These are phyloP conservation scores for Xanthoconium separans DNA, from an alignment of 1,284 basidiomycete species.

Conservation along the genomic window DNA sequence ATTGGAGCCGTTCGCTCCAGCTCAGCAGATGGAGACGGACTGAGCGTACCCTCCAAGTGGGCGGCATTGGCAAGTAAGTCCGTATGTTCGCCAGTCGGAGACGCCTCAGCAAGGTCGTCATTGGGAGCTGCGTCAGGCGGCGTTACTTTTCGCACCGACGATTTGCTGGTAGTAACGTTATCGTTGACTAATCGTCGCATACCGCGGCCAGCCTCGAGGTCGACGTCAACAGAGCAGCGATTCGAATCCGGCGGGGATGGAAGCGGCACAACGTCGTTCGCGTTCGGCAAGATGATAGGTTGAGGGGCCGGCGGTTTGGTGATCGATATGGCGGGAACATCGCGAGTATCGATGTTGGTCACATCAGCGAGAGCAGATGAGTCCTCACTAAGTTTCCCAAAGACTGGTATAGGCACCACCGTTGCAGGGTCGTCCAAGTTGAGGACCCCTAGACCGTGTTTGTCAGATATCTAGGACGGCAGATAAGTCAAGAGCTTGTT, in stretches of 20 bases:
- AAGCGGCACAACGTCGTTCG: constrained; percentile 51
- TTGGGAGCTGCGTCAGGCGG: background rate
- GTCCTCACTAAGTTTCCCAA: constrained; percentile 35
- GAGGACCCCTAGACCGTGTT: constrained; percentile 40
- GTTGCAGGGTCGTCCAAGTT: constrained; percentile 40
- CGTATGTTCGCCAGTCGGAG: constrained; percentile 32
- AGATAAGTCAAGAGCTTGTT: constrained; percentile 12
- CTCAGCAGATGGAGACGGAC: constrained; percentile 13
- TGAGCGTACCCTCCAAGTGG: constrained; percentile 33
- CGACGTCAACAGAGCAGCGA: constrained; percentile 49
- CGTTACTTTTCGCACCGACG: constrained; percentile 4
- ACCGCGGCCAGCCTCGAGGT: constrained; percentile 58
- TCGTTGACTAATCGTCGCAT: constrained; percentile 34
- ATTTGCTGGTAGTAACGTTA: constrained; percentile 4
- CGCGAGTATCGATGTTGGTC: constrained; percentile 15
- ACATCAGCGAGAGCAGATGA: constrained; percentile 32
- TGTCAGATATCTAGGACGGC: constrained; percentile 24
- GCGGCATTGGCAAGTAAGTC: constrained; percentile 48
- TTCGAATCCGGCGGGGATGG: constrained; percentile 46
- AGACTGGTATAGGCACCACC: constrained; percentile 52
- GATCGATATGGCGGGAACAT: constrained; percentile 56
- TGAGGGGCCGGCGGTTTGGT: constrained; percentile 68
- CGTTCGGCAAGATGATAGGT: constrained; percentile 64
- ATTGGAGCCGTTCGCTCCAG: background rate
- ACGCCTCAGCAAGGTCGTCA: constrained; percentile 10